Evolutionary conservation across 1,284 basidiomycete genomes (phyloP), one percentile per base, ranked within the genome.

Genomic region (Malassezia psittaci): DNA sequence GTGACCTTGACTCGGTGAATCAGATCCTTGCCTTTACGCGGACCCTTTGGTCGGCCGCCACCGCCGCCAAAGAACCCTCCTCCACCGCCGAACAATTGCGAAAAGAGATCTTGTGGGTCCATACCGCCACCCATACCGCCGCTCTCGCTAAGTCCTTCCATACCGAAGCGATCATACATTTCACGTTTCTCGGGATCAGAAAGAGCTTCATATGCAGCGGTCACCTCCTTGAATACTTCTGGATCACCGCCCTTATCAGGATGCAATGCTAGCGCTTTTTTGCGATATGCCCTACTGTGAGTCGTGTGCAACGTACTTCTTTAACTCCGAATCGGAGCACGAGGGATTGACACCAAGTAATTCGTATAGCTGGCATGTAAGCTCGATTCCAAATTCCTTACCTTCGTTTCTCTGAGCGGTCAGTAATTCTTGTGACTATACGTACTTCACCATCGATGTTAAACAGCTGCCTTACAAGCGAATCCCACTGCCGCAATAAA

Each of bases 101-200:
- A 89, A 83, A 98, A 99, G 40, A 99, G 82, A 78, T 99, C 93
- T 83, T 91, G 77, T 12, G 91, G 88, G 78, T 96, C 90, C 90
- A 96, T 96, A 58, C 90, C 90, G 59, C 90, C 90, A 57, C 76
- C 76, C 79, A 77, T 66, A 49, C 67, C 74, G 16, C 43, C 43
- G 46, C 65, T 60, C 18, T 89, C 86, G 74, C 83, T 82, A 45
- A 98, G 78, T 47, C 91, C 94, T 61, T 90, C 89, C 77, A 96
- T 90, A 66, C 94, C 94, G 60, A 86, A 85, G 59, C 86, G 79
- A 80, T 99, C 93, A 72, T 99, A 98, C 46, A 69, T 51, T 39
- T 70, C 69, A 37, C 71, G 66, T 62, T 88, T 91, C 69, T 91
- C 83, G 15, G 84, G 75, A 76, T 98, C 93, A 36, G 90, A 90